Percentiles rank a stretch among this genome's conserved stretches.
These are phyloP conservation scores for Penicillium subrubescens DNA, from an alignment of 495 filamentous ascomycete species.

Conservation along the genomic window DNA sequence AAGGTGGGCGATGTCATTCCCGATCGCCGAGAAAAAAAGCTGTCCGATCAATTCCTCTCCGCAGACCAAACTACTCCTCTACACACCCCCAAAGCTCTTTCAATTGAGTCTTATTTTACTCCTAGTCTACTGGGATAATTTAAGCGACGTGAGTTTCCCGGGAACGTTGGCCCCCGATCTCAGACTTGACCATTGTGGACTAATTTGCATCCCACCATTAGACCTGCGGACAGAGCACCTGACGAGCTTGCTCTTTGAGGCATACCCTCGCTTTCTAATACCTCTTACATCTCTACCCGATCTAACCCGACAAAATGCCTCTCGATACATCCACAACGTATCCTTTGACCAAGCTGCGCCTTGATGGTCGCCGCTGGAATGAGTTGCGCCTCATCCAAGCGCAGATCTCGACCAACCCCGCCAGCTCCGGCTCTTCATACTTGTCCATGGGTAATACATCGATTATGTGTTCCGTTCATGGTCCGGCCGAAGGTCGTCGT, in stretches of 20 bases:
- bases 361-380: conserved; percentile 97
- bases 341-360: conserved; percentile 79
- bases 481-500: conserved; percentile 70
- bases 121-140: not conserved
- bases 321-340: conserved; percentile 87
- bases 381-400: conserved; percentile 88
- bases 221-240: not conserved
- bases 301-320: conserved; percentile 61
- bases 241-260: conserved; percentile 10
- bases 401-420: conserved; percentile 86
- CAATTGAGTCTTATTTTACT: conserved; percentile 1
- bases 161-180: not conserved
- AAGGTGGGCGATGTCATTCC: conserved; percentile 28
- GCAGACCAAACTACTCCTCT: conserved; percentile 7
- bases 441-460: conserved; percentile 96
- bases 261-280: not conserved
- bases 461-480: conserved; percentile 87
- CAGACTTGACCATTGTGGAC: not conserved
- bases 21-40: conserved; percentile 27
- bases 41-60: conserved; percentile 11
- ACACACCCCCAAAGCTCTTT: not conserved
- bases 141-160: not conserved
- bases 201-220: conserved; percentile 12
- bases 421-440: conserved; percentile 87
- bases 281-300: not conserved